phyloP scores from a whole-genome alignment of 1,284 basidiomycete genomes.

The Cutaneotrichosporon mucoides region DNA sequence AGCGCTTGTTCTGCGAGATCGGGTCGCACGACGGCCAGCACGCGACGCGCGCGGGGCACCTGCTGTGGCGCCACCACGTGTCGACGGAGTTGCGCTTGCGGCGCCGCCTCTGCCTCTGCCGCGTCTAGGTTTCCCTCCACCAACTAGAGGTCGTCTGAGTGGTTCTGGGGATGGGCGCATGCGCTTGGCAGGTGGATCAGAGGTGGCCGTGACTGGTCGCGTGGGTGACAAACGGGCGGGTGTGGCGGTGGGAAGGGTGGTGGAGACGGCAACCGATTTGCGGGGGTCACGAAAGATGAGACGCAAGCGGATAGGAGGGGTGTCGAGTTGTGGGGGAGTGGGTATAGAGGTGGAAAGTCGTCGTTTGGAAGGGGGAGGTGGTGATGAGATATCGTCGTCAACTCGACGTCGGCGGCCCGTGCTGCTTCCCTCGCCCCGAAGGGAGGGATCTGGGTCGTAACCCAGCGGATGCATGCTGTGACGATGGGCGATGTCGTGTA shows the following conservation, averaged over 20 bases:
- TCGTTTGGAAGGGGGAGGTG: background rate
- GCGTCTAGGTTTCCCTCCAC: slow-evolving; percentile 7
- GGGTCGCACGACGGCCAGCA: slow-evolving; percentile 12
- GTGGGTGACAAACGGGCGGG: background rate
- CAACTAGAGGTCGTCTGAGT: background rate
- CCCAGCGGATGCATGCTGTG: slow-evolving; percentile 9
- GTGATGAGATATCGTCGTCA: background rate
- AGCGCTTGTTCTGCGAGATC: slow-evolving; percentile 13
- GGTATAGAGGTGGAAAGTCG: background rate
- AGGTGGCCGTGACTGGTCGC: background rate
- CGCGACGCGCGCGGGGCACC: slow-evolving; percentile 1
- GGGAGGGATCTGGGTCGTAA: slow-evolving; percentile 16
- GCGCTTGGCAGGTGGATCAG: background rate
- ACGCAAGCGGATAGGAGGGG: background rate
- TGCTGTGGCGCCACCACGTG: background rate
- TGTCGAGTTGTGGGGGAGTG: background rate
- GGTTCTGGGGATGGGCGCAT: background rate
- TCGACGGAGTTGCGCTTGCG: background rate
- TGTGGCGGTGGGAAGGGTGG: background rate
- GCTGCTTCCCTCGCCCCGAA: slow-evolving; percentile 19
- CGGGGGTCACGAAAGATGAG: background rate
- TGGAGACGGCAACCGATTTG: background rate
- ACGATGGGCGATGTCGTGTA: background rate
- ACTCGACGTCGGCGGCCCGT: slow-evolving; percentile 9
- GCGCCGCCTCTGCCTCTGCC: background rate